Evolutionary conservation across 2,329 filamentous ascomycete genomes (phyloP).

Genomic region (Ophiostoma sp.): DNA sequence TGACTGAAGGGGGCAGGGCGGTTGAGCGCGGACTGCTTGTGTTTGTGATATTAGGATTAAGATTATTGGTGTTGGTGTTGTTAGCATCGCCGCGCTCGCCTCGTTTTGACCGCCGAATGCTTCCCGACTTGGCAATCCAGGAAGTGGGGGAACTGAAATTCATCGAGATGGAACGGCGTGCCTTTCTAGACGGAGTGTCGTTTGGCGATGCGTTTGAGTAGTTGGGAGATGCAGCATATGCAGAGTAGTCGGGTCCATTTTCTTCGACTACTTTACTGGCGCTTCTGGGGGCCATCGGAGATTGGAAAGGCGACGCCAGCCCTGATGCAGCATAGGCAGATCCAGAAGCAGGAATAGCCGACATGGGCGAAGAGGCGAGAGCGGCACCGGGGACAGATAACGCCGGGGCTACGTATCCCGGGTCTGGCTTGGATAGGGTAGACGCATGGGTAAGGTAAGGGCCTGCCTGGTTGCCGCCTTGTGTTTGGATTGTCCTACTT

Average conservation of each 20-base stretch:
- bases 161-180: constrained; percentile 54
- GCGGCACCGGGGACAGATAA: constrained; percentile 14
- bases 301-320: constrained; percentile 17
- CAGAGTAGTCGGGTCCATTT: background rate
- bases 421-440: constrained; percentile 28
- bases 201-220: constrained; percentile 31
- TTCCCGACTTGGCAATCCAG: constrained; percentile 54
- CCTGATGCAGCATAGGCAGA: background rate
- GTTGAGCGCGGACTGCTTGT: constrained; percentile 13
- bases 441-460: constrained; percentile 38
- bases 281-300: constrained; percentile 14
- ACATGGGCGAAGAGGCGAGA: background rate
- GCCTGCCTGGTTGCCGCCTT: constrained; percentile 28
- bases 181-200: constrained; percentile 41
- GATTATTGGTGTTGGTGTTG: constrained; percentile 12
- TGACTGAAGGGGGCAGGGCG: constrained; percentile 30
- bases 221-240: constrained; percentile 9
- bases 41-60: constrained; percentile 9
- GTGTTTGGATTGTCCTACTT: constrained; percentile 32
- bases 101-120: constrained; percentile 52
- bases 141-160: constrained; percentile 53
- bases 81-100: constrained; percentile 31
- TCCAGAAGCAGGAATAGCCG: background rate
- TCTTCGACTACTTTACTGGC: background rate
- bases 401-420: background rate